Evolutionary conservation across 768 basidiomycete species (phyloP).

Genomic region (Suillus decipiens): DNA sequence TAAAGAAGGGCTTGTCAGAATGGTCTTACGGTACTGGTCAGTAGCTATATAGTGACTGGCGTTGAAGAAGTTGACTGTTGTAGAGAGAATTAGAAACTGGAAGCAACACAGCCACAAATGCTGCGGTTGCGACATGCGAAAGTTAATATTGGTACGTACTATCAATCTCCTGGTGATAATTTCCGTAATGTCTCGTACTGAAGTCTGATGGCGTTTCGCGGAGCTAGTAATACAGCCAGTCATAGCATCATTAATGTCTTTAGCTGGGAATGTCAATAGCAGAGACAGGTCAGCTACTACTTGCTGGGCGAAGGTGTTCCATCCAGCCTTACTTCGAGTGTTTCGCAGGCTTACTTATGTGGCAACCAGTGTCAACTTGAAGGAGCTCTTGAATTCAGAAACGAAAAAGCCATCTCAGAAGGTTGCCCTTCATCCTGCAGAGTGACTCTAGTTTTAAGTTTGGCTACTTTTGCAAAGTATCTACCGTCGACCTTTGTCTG

Average conservation of each 20-base stretch:
- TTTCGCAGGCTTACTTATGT: constrained; percentile 12
- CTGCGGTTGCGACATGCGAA: no score
- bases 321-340: constrained; percentile 6
- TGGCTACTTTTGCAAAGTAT: constrained; percentile 26
- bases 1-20: neutral
- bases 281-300: constrained; percentile 74
- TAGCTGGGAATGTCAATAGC: constrained; percentile 62
- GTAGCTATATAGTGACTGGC: no score
- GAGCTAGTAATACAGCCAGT: constrained; percentile 35
- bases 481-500: constrained; percentile 39
- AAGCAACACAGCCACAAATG: no score
- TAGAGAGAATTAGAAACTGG: no score
- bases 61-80: no score
- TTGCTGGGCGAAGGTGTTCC: constrained; percentile 82
- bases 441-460: constrained; percentile 28
- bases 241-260: no score
- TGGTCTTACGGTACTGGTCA: neutral
- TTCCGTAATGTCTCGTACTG: constrained; percentile 6
- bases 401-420: constrained; percentile 64
- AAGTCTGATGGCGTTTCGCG: constrained; percentile 24
- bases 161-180: no score
- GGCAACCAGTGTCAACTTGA: constrained; percentile 59
- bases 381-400: constrained; percentile 53
- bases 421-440: constrained; percentile 26
- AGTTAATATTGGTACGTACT: no score